Evolutionary conservation across 2,329 filamentous ascomycete genomes (phyloP).

Genomic region (Lecanicillium sp.): DNA sequence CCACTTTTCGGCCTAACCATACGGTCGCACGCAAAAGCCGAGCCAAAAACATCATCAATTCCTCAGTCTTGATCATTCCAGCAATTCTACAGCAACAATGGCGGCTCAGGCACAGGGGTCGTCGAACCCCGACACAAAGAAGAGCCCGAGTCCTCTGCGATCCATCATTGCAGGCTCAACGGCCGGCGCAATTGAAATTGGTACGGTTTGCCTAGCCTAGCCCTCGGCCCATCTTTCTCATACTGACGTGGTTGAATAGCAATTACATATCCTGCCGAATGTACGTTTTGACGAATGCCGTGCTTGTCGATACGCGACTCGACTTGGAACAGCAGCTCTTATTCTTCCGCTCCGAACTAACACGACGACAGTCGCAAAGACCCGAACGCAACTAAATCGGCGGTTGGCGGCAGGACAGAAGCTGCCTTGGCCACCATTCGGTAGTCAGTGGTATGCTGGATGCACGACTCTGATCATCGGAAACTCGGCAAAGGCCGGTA

Average conservation of each 20-base stretch:
- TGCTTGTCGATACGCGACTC: too few species aligned
- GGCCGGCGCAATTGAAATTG: constrained; percentile 92
- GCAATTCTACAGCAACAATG: constrained; percentile 2
- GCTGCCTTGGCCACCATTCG: constrained; percentile 91
- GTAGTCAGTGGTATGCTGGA: constrained; percentile 91
- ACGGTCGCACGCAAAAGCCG: too few species aligned
- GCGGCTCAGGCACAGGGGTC: constrained; percentile 8
- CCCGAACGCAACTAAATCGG: constrained; percentile 85
- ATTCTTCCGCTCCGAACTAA: constrained; percentile 5
- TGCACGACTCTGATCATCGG: constrained; percentile 96
- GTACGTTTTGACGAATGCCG: constrained; percentile 37
- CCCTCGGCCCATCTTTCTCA: too few species aligned
- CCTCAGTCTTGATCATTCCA: not conserved
- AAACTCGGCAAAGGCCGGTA: constrained; percentile 92
- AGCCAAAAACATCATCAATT: not conserved
- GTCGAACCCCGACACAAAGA: constrained; percentile 18
- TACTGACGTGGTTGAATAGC: constrained; percentile 29
- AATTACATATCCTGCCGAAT: constrained; percentile 92
- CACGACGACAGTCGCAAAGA: constrained; percentile 69
- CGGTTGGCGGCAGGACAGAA: constrained; percentile 75
- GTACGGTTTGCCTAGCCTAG: constrained; percentile 36
- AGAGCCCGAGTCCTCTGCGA: constrained; percentile 68
- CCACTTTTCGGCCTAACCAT: too few species aligned
- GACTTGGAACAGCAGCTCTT: too few species aligned
- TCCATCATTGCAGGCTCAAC: constrained; percentile 87